Evolutionary conservation across 495 filamentous ascomycete genomes (phyloP).

Genomic region (Geopyxis carbonaria): DNA sequence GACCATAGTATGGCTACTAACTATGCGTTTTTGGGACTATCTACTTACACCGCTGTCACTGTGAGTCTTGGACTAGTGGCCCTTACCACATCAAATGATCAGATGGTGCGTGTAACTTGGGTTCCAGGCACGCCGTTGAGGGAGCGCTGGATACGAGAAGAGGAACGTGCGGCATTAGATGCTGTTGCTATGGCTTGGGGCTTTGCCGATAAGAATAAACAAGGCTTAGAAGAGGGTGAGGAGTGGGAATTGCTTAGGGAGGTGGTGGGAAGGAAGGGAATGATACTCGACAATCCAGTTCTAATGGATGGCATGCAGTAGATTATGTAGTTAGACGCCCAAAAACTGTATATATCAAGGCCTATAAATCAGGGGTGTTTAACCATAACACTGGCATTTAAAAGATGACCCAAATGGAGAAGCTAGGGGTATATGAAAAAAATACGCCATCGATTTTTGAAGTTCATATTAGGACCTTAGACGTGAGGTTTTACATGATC

Average conservation of each 20-base stretch:
- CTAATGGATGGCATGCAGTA: constrained; percentile 85
- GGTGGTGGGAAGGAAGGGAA: constrained; percentile 60
- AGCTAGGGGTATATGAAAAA: no score
- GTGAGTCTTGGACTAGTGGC: constrained; percentile 68
- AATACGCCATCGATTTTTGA: no score
- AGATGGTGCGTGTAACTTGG: constrained; percentile 89
- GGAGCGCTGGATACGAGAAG: constrained; percentile 80
- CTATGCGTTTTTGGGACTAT: constrained; percentile 61
- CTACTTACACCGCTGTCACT: constrained; percentile 66
- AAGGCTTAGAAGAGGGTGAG: constrained; percentile 77
- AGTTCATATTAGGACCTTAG: no score
- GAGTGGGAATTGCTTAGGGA: constrained; percentile 76
- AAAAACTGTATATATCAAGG: no score
- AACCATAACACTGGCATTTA: no score
- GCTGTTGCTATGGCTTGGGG: constrained; percentile 75
- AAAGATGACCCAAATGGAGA: no score
- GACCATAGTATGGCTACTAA: constrained; percentile 50
- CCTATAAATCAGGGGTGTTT: no score
- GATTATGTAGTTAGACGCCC: no score
- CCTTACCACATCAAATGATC: constrained; percentile 70
- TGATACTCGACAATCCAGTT: constrained; percentile 74
- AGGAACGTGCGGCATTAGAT: constrained; percentile 81
- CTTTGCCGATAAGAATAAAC: constrained; percentile 58
- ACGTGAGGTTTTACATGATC: no score
- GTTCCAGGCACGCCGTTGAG: constrained; percentile 57